Percentiles rank a stretch among this genome's conserved stretches.
Conservation (phyloP, 495 filamentous ascomycete species). For the Talaromyces stipitatus region DNA sequence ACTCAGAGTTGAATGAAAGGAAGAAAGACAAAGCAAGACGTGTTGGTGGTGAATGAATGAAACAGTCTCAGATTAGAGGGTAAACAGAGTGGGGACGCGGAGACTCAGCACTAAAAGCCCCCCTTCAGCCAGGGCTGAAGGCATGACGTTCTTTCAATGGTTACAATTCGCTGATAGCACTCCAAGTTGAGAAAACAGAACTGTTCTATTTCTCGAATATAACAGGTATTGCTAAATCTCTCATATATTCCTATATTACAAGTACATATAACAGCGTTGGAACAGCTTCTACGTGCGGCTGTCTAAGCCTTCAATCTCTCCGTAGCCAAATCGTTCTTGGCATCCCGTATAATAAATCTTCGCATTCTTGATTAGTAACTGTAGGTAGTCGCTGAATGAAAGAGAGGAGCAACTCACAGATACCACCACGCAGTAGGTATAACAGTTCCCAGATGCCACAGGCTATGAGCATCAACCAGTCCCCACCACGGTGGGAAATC, state of each 20-base stretch:
- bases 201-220: too few relatives aligned
- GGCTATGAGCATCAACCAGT: conserved; percentile 83
- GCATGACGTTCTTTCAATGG: too few relatives aligned
- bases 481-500: conserved; percentile 86
- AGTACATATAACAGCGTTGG: neutral
- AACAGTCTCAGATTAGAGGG: conserved; percentile 2
- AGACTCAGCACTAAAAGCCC: neutral
- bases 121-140: neutral
- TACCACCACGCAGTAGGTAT: conserved; percentile 89
- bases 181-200: too few relatives aligned
- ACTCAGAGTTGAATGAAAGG: neutral
- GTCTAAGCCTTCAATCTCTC: conserved; percentile 43
- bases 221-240: too few relatives aligned
- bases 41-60: neutral
- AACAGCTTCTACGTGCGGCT: too few relatives aligned
- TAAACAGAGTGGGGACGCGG: neutral
- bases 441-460: conserved; percentile 95
- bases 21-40: neutral
- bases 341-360: conserved; percentile 73
- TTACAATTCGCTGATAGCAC: too few relatives aligned
- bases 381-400: neutral
- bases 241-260: too few relatives aligned
- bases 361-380: conserved; percentile 10
- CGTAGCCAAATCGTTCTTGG: conserved; percentile 62
- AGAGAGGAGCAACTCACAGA: conserved; percentile 57